Evolutionary conservation across 345 rosid species (phyloP).

Genomic region (Pistacia integerrima): DNA sequence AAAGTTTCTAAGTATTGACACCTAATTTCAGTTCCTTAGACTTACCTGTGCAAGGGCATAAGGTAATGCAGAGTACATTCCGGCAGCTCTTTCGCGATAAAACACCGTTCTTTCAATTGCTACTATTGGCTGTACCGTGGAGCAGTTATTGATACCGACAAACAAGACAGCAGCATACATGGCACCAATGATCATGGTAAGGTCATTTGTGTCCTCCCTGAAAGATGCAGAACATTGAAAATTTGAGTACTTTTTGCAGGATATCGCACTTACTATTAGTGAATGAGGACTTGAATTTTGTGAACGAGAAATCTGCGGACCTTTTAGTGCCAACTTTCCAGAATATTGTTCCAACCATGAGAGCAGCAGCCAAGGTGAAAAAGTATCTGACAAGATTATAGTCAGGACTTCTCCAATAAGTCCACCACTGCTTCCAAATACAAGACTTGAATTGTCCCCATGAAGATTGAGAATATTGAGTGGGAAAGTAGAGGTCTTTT

Average conservation of each 20-base stretch:
- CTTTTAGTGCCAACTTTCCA: conserved; percentile 63
- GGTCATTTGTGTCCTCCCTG: conserved; percentile 49
- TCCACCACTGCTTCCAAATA: conserved; percentile 72
- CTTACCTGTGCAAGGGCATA: conserved; percentile 67
- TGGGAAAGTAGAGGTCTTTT: conserved; percentile 48
- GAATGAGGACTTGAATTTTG: not conserved
- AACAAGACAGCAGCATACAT: conserved; percentile 68
- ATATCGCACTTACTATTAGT: not conserved
- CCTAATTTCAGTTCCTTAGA: not conserved
- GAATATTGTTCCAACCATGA: conserved; percentile 61
- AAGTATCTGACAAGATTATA: conserved; percentile 60
- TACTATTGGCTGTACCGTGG: conserved; percentile 67
- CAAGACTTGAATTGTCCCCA: conserved; percentile 69
- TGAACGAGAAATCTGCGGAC: conserved; percentile 24
- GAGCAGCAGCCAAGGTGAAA: conserved; percentile 54
- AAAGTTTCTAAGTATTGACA: not conserved
- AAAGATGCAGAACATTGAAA: not conserved
- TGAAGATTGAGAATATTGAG: conserved; percentile 48
- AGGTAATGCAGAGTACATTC: conserved; percentile 72
- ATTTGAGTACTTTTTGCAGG: not conserved
- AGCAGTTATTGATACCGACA: conserved; percentile 67
- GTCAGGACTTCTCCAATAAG: conserved; percentile 80
- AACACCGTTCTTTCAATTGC: conserved; percentile 71
- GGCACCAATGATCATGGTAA: conserved; percentile 66
- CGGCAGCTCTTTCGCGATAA: conserved; percentile 73